phyloP scores from a whole-genome alignment of 176 grass and related monocot genomes.

The Avena sativa region DNA sequence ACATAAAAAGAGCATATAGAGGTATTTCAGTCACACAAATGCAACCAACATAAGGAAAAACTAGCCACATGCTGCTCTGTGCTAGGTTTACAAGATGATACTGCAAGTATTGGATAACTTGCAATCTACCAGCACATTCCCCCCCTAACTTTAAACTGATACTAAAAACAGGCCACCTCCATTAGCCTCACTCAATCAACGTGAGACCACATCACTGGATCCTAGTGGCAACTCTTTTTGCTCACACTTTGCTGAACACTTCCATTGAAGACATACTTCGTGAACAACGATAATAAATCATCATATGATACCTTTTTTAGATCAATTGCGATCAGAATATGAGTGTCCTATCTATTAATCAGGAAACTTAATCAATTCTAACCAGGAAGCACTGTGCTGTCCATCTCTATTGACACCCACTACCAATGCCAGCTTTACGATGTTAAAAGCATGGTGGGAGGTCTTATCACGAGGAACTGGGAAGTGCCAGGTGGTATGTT shows the following conservation, averaged over 20 bases:
- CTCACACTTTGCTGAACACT: background rate
- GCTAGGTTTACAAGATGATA: background rate
- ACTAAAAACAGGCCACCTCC: background rate
- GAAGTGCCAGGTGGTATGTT: conserved; percentile 2
- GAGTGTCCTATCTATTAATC: conserved; percentile 9
- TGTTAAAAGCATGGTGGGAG: background rate
- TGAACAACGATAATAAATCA: conserved; percentile 19
- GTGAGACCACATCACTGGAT: background rate
- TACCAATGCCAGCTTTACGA: conserved; percentile 2
- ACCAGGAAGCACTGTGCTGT: background rate
- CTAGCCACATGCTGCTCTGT: background rate
- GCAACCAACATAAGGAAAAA: conserved; percentile 22
- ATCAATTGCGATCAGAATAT: conserved; percentile 15
- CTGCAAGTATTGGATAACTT: background rate
- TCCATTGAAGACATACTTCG: background rate
- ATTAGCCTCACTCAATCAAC: background rate
- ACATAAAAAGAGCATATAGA: conserved; percentile 27
- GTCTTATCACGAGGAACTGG: conserved; percentile 9
- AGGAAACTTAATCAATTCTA: conserved; percentile 24
- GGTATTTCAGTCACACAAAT: background rate
- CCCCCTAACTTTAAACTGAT: too few species aligned
- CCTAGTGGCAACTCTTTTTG: background rate
- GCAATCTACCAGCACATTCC: background rate
- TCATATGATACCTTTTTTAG: background rate
- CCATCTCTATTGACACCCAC: background rate